Evolutionary conservation across 1,284 basidiomycete species (phyloP).

Genomic region (Kalmanozyma brasiliensis): DNA sequence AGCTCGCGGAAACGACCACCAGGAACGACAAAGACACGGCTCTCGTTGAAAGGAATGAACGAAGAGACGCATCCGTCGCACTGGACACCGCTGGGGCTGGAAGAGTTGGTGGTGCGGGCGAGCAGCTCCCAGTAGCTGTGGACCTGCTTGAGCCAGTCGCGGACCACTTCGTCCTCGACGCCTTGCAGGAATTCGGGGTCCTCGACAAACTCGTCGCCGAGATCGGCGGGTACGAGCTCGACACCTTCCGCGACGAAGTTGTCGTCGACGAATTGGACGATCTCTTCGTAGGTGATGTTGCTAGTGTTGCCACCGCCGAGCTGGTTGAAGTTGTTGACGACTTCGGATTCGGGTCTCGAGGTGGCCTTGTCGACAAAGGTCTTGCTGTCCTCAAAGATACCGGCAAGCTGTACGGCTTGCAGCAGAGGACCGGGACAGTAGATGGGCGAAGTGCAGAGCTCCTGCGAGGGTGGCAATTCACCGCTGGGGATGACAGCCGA

Average conservation of each 20-base stretch:
- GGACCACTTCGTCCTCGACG: constrained; percentile 77
- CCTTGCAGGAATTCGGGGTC: constrained; percentile 78
- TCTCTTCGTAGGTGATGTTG: constrained; percentile 71
- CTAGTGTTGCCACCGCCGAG: constrained; percentile 71
- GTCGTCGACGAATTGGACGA: constrained; percentile 77
- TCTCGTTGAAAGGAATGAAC: constrained; percentile 82
- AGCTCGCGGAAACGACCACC: constrained; percentile 77
- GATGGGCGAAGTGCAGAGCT: constrained; percentile 53
- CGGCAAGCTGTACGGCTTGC: constrained; percentile 79
- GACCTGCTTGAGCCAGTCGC: constrained; percentile 80
- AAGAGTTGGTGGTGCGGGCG: constrained; percentile 77
- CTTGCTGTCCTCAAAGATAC: constrained; percentile 83
- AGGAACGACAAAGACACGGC: constrained; percentile 84
- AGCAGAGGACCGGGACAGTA: constrained; percentile 63
- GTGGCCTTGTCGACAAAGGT: constrained; percentile 81
- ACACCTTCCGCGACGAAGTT: constrained; percentile 86
- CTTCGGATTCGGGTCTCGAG: constrained; percentile 71
- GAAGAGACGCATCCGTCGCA: constrained; percentile 78
- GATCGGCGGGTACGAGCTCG: constrained; percentile 76
- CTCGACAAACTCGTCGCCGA: constrained; percentile 74
- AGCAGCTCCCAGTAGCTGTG: constrained; percentile 84
- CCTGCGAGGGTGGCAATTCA: constrained; percentile 37
- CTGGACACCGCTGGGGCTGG: constrained; percentile 72
- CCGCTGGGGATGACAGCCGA: constrained; percentile 36
- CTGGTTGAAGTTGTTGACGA: constrained; percentile 77